Evolutionary conservation across 306 rosid species (phyloP).

Genomic region (Quillaja saponaria): DNA sequence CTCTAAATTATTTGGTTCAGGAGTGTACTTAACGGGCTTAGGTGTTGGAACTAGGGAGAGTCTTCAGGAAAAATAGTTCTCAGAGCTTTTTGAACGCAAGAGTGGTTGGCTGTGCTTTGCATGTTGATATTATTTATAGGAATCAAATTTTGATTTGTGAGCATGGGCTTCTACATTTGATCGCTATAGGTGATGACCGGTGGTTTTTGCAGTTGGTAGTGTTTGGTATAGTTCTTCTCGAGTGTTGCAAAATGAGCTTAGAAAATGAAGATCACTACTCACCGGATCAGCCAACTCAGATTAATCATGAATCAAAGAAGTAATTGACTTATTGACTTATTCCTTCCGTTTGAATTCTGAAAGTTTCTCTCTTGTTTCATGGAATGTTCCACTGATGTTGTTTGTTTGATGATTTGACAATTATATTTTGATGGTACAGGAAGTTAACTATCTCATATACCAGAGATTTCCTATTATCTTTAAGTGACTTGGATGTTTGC

Average conservation of each 20-base stretch:
- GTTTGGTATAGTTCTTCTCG: constrained; percentile 32
- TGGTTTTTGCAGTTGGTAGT: constrained; percentile 32
- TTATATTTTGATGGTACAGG: constrained; percentile 52
- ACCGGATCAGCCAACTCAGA: constrained; percentile 40
- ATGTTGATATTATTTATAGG: constrained; percentile 15
- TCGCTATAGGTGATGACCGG: constrained; percentile 26
- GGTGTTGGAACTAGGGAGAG: constrained; percentile 30
- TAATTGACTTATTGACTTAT: constrained; percentile 37
- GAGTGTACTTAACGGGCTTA: constrained; percentile 23
- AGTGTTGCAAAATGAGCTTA: constrained; percentile 65
- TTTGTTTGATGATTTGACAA: constrained; percentile 1
- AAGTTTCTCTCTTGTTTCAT: constrained; percentile 8
- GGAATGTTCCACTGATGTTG: constrained; percentile 9
- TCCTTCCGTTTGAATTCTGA: constrained; percentile 9
- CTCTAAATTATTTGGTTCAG: constrained; percentile 20
- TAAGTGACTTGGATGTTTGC: constrained; percentile 78
- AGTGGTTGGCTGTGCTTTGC: constrained; percentile 15
- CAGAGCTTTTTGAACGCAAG: background rate
- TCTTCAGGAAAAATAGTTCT: constrained; percentile 19
- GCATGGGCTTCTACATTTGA: constrained; percentile 31
- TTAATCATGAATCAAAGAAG: constrained; percentile 54
- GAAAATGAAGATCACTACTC: constrained; percentile 50
- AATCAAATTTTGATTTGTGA: background rate
- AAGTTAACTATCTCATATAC: constrained; percentile 54
- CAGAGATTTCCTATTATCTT: constrained; percentile 74